Evolutionary conservation across 2,329 filamentous ascomycete genomes (phyloP), one percentile per base, ranked within the genome.

Genomic region (Lasiodiplodia sp.): DNA sequence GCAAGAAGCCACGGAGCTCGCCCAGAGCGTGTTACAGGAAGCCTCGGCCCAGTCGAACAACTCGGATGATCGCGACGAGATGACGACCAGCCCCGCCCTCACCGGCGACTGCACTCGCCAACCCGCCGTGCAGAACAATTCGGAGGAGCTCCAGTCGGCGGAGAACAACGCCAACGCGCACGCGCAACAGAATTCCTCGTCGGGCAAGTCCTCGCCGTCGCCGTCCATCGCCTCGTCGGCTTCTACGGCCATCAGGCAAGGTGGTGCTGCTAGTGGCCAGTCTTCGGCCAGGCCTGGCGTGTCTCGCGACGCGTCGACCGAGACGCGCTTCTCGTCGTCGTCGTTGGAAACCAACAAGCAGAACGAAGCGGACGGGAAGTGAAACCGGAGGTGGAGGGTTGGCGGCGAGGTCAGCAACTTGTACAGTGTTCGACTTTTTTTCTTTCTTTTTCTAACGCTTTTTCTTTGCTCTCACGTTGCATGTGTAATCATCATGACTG

Each of bases 1-100:
- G 70, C 73, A 79, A 11, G 81, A 85, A 69, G 83, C 82, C 0
- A 81, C 82, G 49, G 76, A 80, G 64, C 72, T 85, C 14, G 83
- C 84, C 12, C 80, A 77, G 21, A 58, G 53, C 14, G 70, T 71
- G 11, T 16, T 71, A 7, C 49, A 65, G 31, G 68, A 69, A 23
- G 68, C 55, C 6, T 38, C 31, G 4, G 51, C 6, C 18, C 44
- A 11, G 10, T 47, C 44, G 8, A 47, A 57, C 28, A 4, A 6
- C 16, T 21, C 25, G 16, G 5, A 16, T 1, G 5, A 16, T 0
- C 37, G 31, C 7, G 31, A 18, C 0, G 44, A 64, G 3, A 21
- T 2, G 11, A 23, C n/a, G n/a, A 28, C 28, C 6, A 52, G 44
- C 11, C 53, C 66, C 0, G 37, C 31, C 21, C 34, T 67, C 18